Percentiles rank a stretch among this genome's conserved stretches.
These are phyloP conservation scores for Aspergillus homomorphus DNA, from an alignment of 495 filamentous ascomycete genomes.

Conservation along the genomic window DNA sequence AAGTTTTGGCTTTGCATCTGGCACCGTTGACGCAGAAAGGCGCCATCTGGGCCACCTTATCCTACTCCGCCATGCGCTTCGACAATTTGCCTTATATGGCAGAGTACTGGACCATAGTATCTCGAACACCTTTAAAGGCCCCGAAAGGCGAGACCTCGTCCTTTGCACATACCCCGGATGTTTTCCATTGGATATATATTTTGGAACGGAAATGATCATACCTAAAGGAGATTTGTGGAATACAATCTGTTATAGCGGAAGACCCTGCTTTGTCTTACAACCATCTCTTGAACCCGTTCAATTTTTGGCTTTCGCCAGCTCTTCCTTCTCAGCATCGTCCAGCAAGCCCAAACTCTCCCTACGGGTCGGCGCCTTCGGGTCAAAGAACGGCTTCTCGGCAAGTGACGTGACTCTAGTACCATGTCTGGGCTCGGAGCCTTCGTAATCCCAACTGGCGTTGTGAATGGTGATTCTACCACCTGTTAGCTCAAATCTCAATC, in stretches of 20 bases:
- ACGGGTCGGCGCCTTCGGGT: slow-evolving; percentile 55
- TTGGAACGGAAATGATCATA: slow-evolving; percentile 30
- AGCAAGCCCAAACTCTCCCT: slow-evolving; percentile 56
- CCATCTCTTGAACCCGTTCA: not conserved
- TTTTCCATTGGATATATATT: slow-evolving; percentile 45
- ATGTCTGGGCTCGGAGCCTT: slow-evolving; percentile 58
- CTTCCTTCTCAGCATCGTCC: slow-evolving; percentile 29
- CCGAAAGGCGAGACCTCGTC: slow-evolving; percentile 34
- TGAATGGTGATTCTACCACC: slow-evolving; percentile 60
- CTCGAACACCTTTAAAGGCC: slow-evolving; percentile 37
- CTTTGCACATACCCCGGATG: slow-evolving; percentile 31
- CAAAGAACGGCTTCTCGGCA: slow-evolving; percentile 65
- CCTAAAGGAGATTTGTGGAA: not conserved
- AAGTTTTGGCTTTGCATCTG: slow-evolving; percentile 38
- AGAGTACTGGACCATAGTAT: slow-evolving; percentile 32
- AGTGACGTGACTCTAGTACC: slow-evolving; percentile 62
- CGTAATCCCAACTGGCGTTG: slow-evolving; percentile 67
- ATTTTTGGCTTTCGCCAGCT: slow-evolving; percentile 10
- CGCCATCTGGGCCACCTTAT: slow-evolving; percentile 35
- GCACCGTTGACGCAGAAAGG: slow-evolving; percentile 31
- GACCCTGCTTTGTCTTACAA: not conserved
- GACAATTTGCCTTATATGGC: slow-evolving; percentile 25
- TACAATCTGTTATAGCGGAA: not conserved
- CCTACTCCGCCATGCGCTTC: slow-evolving; percentile 40
- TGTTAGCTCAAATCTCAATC: not conserved